Conservation (phyloP, 75 land plant genomes). For the Sequoiadendron giganteum region DNA sequence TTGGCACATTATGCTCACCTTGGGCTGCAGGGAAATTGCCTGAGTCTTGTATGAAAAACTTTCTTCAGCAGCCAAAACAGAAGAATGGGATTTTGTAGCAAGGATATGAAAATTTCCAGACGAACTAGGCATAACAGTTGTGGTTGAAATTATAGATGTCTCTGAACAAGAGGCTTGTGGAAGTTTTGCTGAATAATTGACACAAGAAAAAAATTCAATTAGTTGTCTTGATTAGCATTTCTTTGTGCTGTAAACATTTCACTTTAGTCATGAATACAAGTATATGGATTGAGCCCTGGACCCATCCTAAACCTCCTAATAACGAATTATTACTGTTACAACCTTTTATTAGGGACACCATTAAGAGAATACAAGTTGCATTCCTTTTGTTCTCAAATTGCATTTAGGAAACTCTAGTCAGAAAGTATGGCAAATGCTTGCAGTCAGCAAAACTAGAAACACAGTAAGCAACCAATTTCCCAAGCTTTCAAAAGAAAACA, state of each 20-base stretch:
- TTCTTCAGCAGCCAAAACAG: slow-evolving; percentile 18
- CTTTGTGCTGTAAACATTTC: neutral
- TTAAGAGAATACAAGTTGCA: neutral
- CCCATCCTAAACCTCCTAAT: neutral
- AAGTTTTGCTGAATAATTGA: slow-evolving; percentile 25
- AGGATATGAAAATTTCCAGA: slow-evolving; percentile 27
- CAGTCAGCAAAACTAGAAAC: neutral
- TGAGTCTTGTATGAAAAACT: slow-evolving; percentile 31
- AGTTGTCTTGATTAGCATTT: neutral
- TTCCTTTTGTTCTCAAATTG: neutral
- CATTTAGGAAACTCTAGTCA: neutral
- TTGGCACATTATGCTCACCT: slow-evolving; percentile 26
- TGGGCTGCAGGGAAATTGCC: slow-evolving; percentile 22
- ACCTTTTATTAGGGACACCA: neutral
- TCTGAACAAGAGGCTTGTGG: slow-evolving; percentile 21
- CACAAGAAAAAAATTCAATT: neutral
- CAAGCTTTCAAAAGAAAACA: neutral
- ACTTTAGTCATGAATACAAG: neutral
- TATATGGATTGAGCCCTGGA: neutral
- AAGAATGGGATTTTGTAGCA: slow-evolving; percentile 28
- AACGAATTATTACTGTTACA: neutral
- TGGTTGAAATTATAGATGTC: slow-evolving; percentile 16
- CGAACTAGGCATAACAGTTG: slow-evolving; percentile 25
- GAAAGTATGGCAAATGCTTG: neutral
- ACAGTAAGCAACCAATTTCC: neutral